A percentile compares a stretch with the other conserved stretches of the same genome.
These are phyloP conservation scores for Dictyostelium brefeldianum DNA, from an alignment of 78 protist species.

Conservation along the genomic window DNA sequence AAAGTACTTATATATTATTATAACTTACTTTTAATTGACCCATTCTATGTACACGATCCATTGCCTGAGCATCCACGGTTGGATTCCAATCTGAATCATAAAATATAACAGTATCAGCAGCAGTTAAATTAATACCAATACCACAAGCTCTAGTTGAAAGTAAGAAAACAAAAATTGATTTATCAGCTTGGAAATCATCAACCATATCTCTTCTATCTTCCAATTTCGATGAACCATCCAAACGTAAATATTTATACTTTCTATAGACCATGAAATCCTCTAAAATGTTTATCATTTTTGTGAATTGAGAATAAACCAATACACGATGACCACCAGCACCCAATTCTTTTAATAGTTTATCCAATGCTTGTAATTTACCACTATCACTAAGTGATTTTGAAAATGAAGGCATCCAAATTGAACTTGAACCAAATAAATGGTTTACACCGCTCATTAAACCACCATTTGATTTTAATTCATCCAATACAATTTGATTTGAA, in stretches of 20 bases:
- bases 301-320: constrained; percentile 96
- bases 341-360: constrained; percentile 80
- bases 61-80: constrained; percentile 95
- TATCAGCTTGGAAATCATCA: constrained; percentile 87
- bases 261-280: constrained; percentile 87
- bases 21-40: constrained; percentile 58
- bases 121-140: constrained; percentile 98
- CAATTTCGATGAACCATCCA: constrained; percentile 93
- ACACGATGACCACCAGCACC: constrained; percentile 91
- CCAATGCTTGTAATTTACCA: constrained; percentile 89
- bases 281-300: constrained; percentile 93
- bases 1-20: not conserved
- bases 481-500: not conserved
- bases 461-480: not conserved
- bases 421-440: constrained; percentile 53
- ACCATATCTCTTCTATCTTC: constrained; percentile 93
- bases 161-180: constrained; percentile 89
- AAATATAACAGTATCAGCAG: constrained; percentile 99
- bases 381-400: constrained; percentile 78
- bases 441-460: constrained; percentile 47
- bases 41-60: constrained; percentile 97
- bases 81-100: constrained; percentile 99
- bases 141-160: constrained; percentile 98
- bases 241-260: constrained; percentile 85
- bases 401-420: constrained; percentile 73